A percentile compares a stretch with the other conserved stretches of the same genome.
Evolutionary conservation across 345 rosid genomes (phyloP).

Genomic region (Cardamine chenopodiifolia): DNA sequence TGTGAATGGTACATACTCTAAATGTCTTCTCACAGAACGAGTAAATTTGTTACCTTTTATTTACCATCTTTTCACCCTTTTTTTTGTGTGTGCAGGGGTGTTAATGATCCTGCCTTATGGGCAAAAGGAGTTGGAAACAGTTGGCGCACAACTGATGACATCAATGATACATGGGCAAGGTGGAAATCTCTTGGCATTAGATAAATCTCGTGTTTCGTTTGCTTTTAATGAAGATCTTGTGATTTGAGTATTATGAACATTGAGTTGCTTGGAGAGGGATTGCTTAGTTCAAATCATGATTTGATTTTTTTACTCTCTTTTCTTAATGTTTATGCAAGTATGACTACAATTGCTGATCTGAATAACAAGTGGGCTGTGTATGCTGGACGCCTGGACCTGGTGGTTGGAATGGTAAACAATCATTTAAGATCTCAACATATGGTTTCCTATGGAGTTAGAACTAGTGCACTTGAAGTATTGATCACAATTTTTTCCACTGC

Average conservation of each 20-base stretch:
- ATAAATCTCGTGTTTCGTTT: not conserved
- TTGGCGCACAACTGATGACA: conserved; percentile 97
- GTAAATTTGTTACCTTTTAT: not conserved
- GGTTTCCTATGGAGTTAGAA: conserved; percentile 1
- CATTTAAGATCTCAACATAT: not conserved
- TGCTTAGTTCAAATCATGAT: not conserved
- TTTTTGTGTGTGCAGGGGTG: conserved; percentile 63
- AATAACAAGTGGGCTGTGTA: conserved; percentile 94
- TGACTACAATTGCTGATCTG: conserved; percentile 91
- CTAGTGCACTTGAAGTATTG: conserved; percentile 7
- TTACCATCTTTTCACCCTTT: not conserved
- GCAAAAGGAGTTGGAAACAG: conserved; percentile 92
- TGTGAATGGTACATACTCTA: conserved; percentile 76
- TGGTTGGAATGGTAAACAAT: conserved; percentile 92
- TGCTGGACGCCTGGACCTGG: conserved; percentile 99
- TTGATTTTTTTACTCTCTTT: conserved; percentile 13
- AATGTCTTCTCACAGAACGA: conserved; percentile 12
- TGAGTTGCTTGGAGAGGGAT: not conserved
- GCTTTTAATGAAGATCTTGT: conserved; percentile 2
- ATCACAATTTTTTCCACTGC: conserved; percentile 17
- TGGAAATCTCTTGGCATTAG: conserved; percentile 42
- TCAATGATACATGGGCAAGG: conserved; percentile 97
- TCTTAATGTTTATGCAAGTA: conserved; percentile 53
- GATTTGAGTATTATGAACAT: conserved; percentile 23
- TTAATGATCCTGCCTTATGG: conserved; percentile 93